A percentile compares a stretch with the other conserved stretches of the same genome.
Conservation (phyloP, 2,329 filamentous ascomycete genomes). For the Colletotrichum karsti region DNA sequence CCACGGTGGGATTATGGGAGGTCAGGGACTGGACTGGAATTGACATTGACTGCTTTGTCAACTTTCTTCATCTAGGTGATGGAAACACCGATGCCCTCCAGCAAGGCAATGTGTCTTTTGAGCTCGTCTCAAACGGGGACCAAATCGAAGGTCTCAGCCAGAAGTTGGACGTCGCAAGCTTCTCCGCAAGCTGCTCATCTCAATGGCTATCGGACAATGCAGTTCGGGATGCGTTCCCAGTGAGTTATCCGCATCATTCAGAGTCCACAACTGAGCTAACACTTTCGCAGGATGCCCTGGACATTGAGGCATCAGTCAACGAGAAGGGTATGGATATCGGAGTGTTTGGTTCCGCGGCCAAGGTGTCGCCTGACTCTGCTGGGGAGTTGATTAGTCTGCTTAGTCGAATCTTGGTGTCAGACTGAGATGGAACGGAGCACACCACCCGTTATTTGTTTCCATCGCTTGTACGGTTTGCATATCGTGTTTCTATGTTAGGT, state of each 20-base stretch:
- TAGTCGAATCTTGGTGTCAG: neutral
- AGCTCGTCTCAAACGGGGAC: constrained; percentile 37
- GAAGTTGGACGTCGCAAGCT: neutral
- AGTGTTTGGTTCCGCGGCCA: constrained; percentile 42
- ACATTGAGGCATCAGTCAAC: constrained; percentile 48
- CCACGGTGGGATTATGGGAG: constrained; percentile 72
- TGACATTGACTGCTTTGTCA: constrained; percentile 77
- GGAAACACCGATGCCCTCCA: neutral
- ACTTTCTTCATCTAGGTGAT: constrained; percentile 70
- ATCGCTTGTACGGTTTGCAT: neutral
- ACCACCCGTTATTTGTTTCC: neutral
- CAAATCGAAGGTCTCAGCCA: neutral
- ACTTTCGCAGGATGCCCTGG: constrained; percentile 43
- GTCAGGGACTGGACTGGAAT: constrained; percentile 80
- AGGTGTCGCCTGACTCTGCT: neutral
- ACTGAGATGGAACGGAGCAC: neutral
- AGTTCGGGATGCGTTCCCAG: constrained; percentile 40
- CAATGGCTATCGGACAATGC: constrained; percentile 34
- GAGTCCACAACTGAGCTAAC: too few species aligned
- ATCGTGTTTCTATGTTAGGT: neutral
- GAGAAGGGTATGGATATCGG: constrained; percentile 45
- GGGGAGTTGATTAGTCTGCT: neutral
- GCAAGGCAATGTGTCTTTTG: neutral
- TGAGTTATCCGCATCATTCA: constrained; percentile 36
- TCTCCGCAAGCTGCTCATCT: neutral